phyloP scores from a whole-genome alignment of 352 stramenopile genomes.

The Phytophthora sp. region DNA sequence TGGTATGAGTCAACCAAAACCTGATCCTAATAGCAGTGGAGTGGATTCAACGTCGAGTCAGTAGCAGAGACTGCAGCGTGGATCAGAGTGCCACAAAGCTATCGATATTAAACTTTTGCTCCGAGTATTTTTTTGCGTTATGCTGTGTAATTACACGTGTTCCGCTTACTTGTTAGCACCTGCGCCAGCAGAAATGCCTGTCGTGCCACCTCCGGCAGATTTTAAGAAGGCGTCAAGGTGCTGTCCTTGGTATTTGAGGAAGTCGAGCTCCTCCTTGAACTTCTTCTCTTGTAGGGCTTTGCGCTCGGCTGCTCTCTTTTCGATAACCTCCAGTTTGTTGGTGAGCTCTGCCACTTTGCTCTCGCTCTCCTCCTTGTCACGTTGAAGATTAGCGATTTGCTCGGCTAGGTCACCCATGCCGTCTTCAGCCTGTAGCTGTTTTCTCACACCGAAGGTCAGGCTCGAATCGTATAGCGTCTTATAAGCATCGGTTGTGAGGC shows the following conservation, averaged over 20 bases:
- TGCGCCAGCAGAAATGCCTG: conserved; percentile 12
- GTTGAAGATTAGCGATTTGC: conserved; percentile 52
- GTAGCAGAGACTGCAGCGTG: too few relatives aligned
- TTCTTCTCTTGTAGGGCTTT: conserved; percentile 93
- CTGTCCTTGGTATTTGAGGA: conserved; percentile 95
- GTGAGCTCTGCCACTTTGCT: conserved; percentile 88
- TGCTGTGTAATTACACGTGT: neutral
- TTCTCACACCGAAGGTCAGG: conserved; percentile 93
- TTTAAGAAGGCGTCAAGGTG: conserved; percentile 96
- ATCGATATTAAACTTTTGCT: conserved; percentile 7
- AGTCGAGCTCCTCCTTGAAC: conserved; percentile 94
- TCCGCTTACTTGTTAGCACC: conserved; percentile 14
- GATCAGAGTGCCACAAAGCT: too few relatives aligned
- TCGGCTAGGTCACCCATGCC: conserved; percentile 90
- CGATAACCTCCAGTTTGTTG: conserved; percentile 93
- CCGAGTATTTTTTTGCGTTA: neutral
- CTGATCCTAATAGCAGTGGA: neutral
- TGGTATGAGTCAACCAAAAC: conserved; percentile 20
- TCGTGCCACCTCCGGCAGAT: conserved; percentile 68
- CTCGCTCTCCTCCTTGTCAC: conserved; percentile 76
- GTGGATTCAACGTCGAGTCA: conserved; percentile 8
- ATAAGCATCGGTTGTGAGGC: conserved; percentile 95
- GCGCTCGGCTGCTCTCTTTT: conserved; percentile 90
- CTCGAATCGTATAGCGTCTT: conserved; percentile 95
- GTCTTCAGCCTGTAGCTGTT: conserved; percentile 94